Base-by-base conservation (phyloP, 257 asterid species). In the Salvia rosmarinus region DNA sequence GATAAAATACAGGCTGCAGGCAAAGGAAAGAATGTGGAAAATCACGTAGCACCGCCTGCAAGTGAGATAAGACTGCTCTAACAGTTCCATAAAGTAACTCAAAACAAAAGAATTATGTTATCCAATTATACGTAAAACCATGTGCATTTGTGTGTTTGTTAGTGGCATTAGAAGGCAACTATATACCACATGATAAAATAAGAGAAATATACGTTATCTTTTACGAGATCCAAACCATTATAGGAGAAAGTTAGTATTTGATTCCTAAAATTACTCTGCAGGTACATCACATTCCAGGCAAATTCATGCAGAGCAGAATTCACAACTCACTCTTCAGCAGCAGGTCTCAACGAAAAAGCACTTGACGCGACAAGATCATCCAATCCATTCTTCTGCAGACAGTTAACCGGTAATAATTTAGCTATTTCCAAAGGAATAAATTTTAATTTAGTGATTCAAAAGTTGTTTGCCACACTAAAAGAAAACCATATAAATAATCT, bases 331-430 rank as follows among this genome's bases (percentile, higher is more conserved):
- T 83, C 88, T 73, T 83, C 88, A 71, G 86, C 89, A 57, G 96
- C 99, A 72, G 95, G 96, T 78, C 95, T 89, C 82, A 94, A 79
- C 9, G 96, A 78, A 69, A 85, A 83, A 32, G 89, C 68, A 70
- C 83, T 75, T 77, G 99, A 88, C 78, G 66, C 73, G 78, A 91
- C 88, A 64, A 91, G 93, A 80, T 86, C 99, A 74, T 83, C 95
- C 86, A 91, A 44, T 59, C 96, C 98, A 78, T 77, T 83, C 87
- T 84, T 89, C 99, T 94, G 96, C 90, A 85, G 68, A 76, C 64
- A 82, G 74, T 71, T 62, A 78, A 81, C 50, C 66, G 70, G 75
- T 21, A 14, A 54, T 21, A 16, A 54, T 63, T 79, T 60, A 85
- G 79, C 77, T 34, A 25, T 25, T 25, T 25, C 30, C 30, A 3